Evolutionary conservation across 1,284 basidiomycete species (phyloP).

Genomic region (Earliella scabrosa): DNA sequence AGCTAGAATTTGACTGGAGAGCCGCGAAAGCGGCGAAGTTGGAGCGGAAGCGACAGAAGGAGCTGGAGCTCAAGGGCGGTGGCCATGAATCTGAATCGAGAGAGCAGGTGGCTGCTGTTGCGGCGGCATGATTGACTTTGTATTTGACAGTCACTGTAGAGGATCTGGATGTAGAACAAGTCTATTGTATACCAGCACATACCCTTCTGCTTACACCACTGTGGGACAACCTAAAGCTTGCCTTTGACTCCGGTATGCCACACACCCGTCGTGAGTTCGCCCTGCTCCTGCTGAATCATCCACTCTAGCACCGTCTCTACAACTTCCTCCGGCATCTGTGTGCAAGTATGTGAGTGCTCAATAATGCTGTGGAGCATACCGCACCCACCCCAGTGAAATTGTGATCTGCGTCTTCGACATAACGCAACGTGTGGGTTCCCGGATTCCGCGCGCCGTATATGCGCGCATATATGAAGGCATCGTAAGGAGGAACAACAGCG

Average conservation of each 20-base stretch:
- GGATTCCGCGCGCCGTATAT: conserved; percentile 57
- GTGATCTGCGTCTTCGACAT: conserved; percentile 74
- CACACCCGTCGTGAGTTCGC: conserved; percentile 55
- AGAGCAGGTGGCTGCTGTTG: neutral
- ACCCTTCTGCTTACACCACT: too few species aligned
- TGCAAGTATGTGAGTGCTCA: neutral
- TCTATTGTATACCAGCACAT: too few species aligned
- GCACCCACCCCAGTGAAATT: conserved; percentile 63
- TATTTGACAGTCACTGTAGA: neutral
- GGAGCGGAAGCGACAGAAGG: conserved; percentile 16
- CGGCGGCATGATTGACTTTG: neutral
- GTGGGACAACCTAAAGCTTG: conserved; percentile 8
- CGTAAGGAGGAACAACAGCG: conserved; percentile 70
- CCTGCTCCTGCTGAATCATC: conserved; percentile 50
- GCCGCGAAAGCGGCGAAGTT: conserved; percentile 25
- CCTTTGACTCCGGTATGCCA: conserved; percentile 53
- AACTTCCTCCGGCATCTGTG: conserved; percentile 59
- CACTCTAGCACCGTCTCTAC: conserved; percentile 65
- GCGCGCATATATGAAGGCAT: conserved; percentile 69
- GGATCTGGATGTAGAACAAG: too few species aligned
- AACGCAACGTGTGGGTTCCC: conserved; percentile 69
- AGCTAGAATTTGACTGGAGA: conserved; percentile 26
- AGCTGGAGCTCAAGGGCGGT: neutral
- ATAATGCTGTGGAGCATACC: neutral
- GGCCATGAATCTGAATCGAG: neutral